phyloP scores from a whole-genome alignment of 2,329 filamentous ascomycete species.

The Alternaria sp. region DNA sequence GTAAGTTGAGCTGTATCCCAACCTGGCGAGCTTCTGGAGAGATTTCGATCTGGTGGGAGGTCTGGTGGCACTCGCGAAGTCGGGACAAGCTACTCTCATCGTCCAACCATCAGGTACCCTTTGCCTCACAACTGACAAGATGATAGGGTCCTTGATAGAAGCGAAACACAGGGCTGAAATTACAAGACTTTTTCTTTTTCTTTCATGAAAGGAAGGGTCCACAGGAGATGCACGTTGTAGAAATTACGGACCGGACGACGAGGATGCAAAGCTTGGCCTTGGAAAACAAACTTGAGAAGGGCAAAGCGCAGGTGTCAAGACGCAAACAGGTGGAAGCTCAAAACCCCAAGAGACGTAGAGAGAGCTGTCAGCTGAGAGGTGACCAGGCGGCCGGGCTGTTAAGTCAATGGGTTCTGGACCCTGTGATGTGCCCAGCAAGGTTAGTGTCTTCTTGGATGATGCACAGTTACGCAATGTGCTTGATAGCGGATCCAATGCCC shows the following conservation, averaged over 20 bases:
- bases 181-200: slow-evolving; percentile 3
- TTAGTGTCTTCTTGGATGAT: background rate
- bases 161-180: background rate
- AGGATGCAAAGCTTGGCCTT: background rate
- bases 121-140: background rate
- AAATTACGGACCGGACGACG: background rate
- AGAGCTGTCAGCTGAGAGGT: background rate
- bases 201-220: background rate
- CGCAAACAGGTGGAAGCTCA: background rate
- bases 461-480: slow-evolving; percentile 7
- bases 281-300: background rate
- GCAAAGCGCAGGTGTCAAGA: background rate
- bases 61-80: slow-evolving; percentile 6
- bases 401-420: background rate
- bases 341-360: background rate
- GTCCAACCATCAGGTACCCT: background rate
- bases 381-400: background rate
- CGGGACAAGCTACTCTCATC: background rate
- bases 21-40: background rate
- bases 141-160: background rate
- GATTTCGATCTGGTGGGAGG: background rate
- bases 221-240: background rate
- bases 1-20: slow-evolving; percentile 4
- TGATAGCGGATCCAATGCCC: slow-evolving; percentile 2
- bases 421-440: slow-evolving; percentile 6